phyloP scores from a whole-genome alignment of 2,329 filamentous ascomycete genomes.

The Polychaeton citri region DNA sequence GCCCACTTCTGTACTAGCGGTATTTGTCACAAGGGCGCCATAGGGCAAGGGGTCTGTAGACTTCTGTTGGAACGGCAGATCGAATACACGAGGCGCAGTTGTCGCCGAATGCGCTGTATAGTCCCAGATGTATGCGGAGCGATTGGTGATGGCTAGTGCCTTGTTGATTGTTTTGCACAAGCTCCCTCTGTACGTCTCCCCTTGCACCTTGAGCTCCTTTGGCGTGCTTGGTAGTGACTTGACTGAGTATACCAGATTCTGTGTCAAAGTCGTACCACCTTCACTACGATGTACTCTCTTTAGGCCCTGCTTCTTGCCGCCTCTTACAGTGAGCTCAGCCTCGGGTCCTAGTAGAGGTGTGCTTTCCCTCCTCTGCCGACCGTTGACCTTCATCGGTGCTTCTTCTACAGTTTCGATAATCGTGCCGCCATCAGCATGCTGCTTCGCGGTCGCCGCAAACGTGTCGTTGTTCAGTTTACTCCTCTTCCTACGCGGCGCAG shows the following conservation, averaged over 20 bases:
- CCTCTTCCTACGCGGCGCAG: constrained; percentile 31
- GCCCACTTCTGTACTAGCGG: constrained; percentile 67
- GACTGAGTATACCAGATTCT: constrained; percentile 72
- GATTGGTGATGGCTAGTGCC: constrained; percentile 66
- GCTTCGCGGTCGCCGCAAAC: constrained; percentile 17
- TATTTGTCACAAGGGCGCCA: constrained; percentile 68
- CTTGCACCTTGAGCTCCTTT: constrained; percentile 51
- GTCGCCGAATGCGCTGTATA: constrained; percentile 53
- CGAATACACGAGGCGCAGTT: constrained; percentile 67
- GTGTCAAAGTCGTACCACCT: constrained; percentile 41
- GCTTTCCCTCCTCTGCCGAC: constrained; percentile 4
- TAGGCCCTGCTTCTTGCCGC: constrained; percentile 12
- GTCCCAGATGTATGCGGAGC: constrained; percentile 80
- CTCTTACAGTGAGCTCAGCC: constrained; percentile 12
- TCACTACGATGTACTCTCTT: constrained; percentile 17
- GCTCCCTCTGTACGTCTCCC: constrained; percentile 42
- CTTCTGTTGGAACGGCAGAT: constrained; percentile 60
- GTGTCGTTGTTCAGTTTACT: constrained; percentile 33
- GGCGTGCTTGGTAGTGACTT: constrained; percentile 75
- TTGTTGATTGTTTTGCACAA: constrained; percentile 8
- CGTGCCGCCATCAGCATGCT: constrained; percentile 5
- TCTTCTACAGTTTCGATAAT: constrained; percentile 1
- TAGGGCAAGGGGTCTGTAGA: constrained; percentile 62
- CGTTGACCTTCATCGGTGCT: constrained; percentile 10
- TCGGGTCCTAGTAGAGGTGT: constrained; percentile 4